Evolutionary conservation across 78 protist genomes (phyloP).

Genomic region (Dictyostelium intermedium): DNA sequence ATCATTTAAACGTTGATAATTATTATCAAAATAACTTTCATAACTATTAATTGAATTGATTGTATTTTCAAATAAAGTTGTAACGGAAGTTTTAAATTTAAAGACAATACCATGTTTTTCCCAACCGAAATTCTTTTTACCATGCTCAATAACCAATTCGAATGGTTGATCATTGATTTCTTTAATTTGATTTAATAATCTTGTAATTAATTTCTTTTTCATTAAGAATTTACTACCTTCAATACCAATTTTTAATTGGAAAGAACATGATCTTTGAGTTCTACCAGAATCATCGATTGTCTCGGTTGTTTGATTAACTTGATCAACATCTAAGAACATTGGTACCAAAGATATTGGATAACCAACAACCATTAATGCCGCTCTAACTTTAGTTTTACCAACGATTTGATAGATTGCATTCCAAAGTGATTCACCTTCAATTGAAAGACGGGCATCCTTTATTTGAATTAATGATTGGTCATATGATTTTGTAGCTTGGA

Average conservation of each 20-base stretch:
- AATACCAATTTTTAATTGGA: constrained; percentile 25
- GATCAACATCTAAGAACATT: constrained; percentile 16
- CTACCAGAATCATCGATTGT: background rate
- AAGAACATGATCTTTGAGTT: background rate
- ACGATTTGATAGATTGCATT: constrained; percentile 9
- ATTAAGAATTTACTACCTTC: constrained; percentile 34
- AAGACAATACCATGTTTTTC: constrained; percentile 28
- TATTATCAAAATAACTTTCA: background rate
- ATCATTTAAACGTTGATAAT: background rate
- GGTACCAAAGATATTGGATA: constrained; percentile 70
- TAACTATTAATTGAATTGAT: background rate
- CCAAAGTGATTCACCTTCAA: constrained; percentile 61
- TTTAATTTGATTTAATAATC: constrained; percentile 3
- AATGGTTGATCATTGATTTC: constrained; percentile 34
- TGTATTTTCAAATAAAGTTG: constrained; percentile 27
- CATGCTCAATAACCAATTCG: constrained; percentile 59
- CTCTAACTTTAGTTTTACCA: constrained; percentile 48
- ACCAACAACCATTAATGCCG: constrained; percentile 49
- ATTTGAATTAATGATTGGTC: background rate
- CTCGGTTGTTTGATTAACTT: background rate
- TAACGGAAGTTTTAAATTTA: constrained; percentile 8
- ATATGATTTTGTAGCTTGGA: background rate
- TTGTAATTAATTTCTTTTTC: constrained; percentile 34
- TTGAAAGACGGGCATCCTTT: constrained; percentile 33
- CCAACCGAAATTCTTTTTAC: constrained; percentile 75